Conservation (phyloP, 306 rosid species). For the Fagus crenata region DNA sequence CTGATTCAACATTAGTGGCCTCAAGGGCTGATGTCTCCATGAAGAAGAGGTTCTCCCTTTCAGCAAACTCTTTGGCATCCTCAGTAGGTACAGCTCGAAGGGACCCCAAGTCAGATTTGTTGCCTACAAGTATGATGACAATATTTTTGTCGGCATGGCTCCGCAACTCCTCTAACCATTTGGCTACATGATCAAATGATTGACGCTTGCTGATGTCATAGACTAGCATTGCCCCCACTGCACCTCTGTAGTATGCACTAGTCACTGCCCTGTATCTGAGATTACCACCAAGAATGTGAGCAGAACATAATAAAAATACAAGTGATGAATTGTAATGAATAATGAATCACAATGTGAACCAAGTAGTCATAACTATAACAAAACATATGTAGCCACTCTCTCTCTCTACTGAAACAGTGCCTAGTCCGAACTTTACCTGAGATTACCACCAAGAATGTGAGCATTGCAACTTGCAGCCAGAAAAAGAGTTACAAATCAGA, state of each 20-base stretch:
- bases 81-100: constrained; percentile 69
- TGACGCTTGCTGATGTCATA: constrained; percentile 81
- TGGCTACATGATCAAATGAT: constrained; percentile 68
- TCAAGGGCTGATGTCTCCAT: constrained; percentile 93
- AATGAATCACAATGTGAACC: too few relatives aligned
- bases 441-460: constrained; percentile 31
- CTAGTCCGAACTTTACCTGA: constrained; percentile 54
- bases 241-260: constrained; percentile 94
- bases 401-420: neutral
- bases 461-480: constrained; percentile 3
- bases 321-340: neutral
- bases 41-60: constrained; percentile 75
- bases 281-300: constrained; percentile 33
- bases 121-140: constrained; percentile 84
- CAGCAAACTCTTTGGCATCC: constrained; percentile 73
- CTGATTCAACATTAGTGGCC: constrained; percentile 77
- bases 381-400: neutral
- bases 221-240: constrained; percentile 86
- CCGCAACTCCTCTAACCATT: constrained; percentile 84
- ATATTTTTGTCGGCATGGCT: constrained; percentile 74
- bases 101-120: constrained; percentile 77
- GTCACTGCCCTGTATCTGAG: constrained; percentile 94
- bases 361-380: neutral
- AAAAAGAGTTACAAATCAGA: neutral
- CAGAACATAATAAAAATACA: constrained; percentile 4